Conservation (phyloP, 805 yeast species). For the Candida orba region DNA sequence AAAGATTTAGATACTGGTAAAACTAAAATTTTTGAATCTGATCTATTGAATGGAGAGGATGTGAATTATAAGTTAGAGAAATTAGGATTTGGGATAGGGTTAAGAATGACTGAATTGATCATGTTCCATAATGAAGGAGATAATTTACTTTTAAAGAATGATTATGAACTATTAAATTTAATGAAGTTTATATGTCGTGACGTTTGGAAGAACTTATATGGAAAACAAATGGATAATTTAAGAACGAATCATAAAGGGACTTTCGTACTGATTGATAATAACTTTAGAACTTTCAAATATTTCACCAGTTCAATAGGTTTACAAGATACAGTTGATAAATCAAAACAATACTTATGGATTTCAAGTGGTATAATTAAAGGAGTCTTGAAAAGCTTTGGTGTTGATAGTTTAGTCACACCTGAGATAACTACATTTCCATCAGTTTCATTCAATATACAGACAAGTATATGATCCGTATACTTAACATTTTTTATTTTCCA, state of each 20-base stretch:
- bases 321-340: constrained; percentile 37
- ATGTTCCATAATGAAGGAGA: constrained; percentile 39
- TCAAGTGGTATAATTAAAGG: constrained; percentile 77
- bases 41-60: constrained; percentile 36
- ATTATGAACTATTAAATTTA: constrained; percentile 63
- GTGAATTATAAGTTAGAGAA: constrained; percentile 54
- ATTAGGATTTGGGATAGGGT: constrained; percentile 67
- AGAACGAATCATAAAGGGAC: constrained; percentile 89
- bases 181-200: constrained; percentile 93
- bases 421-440: constrained; percentile 56
- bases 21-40: constrained; percentile 32
- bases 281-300: constrained; percentile 45
- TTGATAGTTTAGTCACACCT: constrained; percentile 57
- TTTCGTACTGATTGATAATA: constrained; percentile 67
- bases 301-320: constrained; percentile 40
- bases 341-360: constrained; percentile 51
- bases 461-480: constrained; percentile 21
- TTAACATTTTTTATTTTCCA: too few relatives aligned
- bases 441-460: constrained; percentile 69
- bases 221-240: constrained; percentile 85
- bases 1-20: constrained; percentile 32
- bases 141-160: constrained; percentile 35
- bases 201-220: constrained; percentile 74
- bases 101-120: constrained; percentile 43
- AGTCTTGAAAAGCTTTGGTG: constrained; percentile 59